These are phyloP conservation scores for Cardamine chenopodiifolia DNA, from an alignment of 345 rosid species.

Conservation along the genomic window DNA sequence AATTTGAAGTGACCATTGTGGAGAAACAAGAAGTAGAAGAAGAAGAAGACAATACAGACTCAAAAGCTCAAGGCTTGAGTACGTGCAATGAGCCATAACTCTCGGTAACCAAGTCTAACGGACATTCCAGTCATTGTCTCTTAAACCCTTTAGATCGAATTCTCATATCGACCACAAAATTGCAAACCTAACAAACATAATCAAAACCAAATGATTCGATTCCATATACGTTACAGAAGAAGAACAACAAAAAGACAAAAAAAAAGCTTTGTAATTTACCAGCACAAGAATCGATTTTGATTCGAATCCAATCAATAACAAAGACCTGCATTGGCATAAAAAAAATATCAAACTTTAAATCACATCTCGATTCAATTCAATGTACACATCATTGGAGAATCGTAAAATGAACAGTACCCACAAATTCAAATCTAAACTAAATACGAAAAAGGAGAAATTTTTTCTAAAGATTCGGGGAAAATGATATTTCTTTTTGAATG, in stretches of 20 bases:
- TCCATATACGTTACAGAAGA: conserved; percentile 25
- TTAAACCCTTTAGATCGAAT: conserved; percentile 49
- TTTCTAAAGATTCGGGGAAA: not conserved
- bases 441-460: conserved; percentile 1
- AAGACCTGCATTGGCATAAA: conserved; percentile 33
- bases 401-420: conserved; percentile 28
- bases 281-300: conserved; percentile 15
- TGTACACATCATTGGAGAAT: conserved; percentile 15
- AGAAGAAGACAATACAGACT: conserved; percentile 39
- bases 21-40: conserved; percentile 17
- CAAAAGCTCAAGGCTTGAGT: conserved; percentile 37
- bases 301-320: conserved; percentile 18
- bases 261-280: conserved; percentile 27
- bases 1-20: conserved; percentile 54
- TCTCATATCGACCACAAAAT: conserved; percentile 44
- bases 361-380: conserved; percentile 31
- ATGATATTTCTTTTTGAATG: conserved; percentile 29
- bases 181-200: conserved; percentile 29
- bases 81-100: conserved; percentile 64
- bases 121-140: conserved; percentile 80
- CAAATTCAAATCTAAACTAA: conserved; percentile 14
- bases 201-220: not conserved
- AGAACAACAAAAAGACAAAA: not conserved
- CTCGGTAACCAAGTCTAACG: conserved; percentile 56
- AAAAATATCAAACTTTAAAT: conserved; percentile 28